Evolutionary conservation across 257 asterid species (phyloP).

Genomic region (Jacaranda mimosifolia): DNA sequence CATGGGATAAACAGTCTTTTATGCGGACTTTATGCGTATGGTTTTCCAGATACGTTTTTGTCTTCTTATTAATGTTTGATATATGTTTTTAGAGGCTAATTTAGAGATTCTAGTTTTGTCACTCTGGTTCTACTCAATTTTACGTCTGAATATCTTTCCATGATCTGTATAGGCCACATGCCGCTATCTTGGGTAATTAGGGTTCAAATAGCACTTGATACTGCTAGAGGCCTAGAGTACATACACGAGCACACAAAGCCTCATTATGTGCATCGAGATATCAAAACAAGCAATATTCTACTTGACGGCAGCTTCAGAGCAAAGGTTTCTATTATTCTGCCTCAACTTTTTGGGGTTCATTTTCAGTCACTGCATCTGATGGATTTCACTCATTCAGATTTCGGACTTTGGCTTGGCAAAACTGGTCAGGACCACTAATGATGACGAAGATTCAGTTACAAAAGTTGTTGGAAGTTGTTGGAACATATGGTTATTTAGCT

Average conservation of each 20-base stretch:
- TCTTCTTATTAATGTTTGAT: too few relatives aligned
- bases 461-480: conserved; percentile 96
- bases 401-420: conserved; percentile 97
- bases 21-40: too few relatives aligned
- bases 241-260: conserved; percentile 98
- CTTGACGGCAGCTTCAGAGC: conserved; percentile 89
- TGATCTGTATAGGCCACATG: conserved; percentile 70
- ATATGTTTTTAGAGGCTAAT: too few relatives aligned
- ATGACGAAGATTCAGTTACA: conserved; percentile 89
- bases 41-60: too few relatives aligned
- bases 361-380: conserved; percentile 21
- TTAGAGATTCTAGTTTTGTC: too few relatives aligned
- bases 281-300: conserved; percentile 92
- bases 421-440: conserved; percentile 76
- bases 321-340: conserved; percentile 58
- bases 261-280: conserved; percentile 94
- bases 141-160: not conserved
- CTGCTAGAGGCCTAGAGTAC: conserved; percentile 96
- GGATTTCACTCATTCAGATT: conserved; percentile 58
- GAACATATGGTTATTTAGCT: conserved; percentile 94
- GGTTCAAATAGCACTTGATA: conserved; percentile 97
- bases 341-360: too few relatives aligned
- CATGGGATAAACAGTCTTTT: too few relatives aligned
- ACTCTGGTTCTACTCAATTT: too few relatives aligned
- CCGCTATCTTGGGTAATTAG: conserved; percentile 90